Percentiles rank a stretch among this genome's conserved stretches.
Evolutionary conservation across 2,329 filamentous ascomycete genomes (phyloP).

Genomic region (Diaporthe sp.): DNA sequence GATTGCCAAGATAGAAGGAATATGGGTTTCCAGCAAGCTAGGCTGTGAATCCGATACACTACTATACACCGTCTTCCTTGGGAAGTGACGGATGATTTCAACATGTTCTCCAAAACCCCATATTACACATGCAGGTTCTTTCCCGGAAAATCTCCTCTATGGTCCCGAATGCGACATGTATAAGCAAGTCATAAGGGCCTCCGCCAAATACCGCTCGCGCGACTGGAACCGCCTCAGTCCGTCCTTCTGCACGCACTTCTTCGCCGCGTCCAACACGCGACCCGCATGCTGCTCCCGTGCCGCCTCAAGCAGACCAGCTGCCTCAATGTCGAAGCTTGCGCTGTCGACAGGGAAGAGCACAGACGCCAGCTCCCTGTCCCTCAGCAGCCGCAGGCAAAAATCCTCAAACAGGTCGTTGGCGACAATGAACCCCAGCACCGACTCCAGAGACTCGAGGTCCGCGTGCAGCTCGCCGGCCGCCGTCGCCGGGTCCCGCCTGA

Average conservation of each 20-base stretch:
- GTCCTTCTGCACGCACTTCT: constrained; percentile 8
- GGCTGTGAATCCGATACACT: too few species aligned
- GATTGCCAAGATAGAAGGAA: too few species aligned
- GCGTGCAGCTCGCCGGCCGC: constrained; percentile 1
- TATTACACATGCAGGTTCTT: not conserved
- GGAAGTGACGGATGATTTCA: not conserved
- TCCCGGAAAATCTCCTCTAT: not conserved
- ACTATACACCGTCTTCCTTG: not conserved
- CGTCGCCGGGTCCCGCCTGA: not conserved
- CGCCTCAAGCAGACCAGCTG: constrained; percentile 20
- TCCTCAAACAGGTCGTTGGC: constrained; percentile 44
- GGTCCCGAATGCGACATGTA: not conserved
- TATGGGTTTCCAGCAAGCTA: too few species aligned
- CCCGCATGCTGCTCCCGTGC: not conserved
- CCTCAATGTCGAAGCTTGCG: not conserved
- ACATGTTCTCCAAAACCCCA: not conserved
- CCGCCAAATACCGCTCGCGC: constrained; percentile 1
- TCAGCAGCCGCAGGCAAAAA: constrained; percentile 42
- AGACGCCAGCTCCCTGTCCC: constrained; percentile 5
- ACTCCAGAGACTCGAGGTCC: constrained; percentile 40
- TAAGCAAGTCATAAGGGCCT: constrained; percentile 11
- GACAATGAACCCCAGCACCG: constrained; percentile 43
- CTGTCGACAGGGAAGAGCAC: not conserved
- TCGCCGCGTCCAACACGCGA: not conserved
- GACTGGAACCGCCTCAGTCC: constrained; percentile 11